A percentile compares a stretch with the other conserved stretches of the same genome.
Evolutionary conservation across 306 rosid species (phyloP).

Genomic region (Cucurbita ficifolia): DNA sequence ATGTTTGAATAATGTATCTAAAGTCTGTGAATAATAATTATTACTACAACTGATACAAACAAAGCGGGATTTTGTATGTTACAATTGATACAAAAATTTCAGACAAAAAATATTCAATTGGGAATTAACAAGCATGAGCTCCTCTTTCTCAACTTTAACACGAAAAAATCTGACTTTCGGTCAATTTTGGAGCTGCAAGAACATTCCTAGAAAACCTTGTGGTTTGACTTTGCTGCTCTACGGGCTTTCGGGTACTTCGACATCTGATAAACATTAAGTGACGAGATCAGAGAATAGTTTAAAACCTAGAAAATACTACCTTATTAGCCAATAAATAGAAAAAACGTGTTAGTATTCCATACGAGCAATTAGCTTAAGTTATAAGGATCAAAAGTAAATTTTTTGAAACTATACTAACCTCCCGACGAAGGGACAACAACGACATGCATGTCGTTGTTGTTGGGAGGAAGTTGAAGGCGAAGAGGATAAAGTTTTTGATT

Average conservation of each 20-base stretch:
- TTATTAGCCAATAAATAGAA: no score
- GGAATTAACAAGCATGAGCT: neutral
- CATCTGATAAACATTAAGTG: neutral
- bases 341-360: no score
- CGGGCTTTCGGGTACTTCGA: neutral
- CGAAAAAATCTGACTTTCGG: neutral
- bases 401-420: constrained; percentile 13
- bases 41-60: neutral
- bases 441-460: constrained; percentile 48
- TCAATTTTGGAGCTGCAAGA: neutral
- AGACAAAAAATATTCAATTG: neutral
- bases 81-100: neutral
- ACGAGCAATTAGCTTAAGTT: no score
- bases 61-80: neutral
- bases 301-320: no score
- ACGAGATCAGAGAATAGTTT: neutral
- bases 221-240: neutral
- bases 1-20: no score
- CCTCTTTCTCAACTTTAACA: neutral
- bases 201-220: neutral
- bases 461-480: constrained; percentile 77
- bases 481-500: constrained; percentile 64
- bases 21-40: no score
- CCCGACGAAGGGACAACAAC: constrained; percentile 41
- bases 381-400: neutral